Evolutionary conservation across 352 stramenopile genomes (phyloP).

Genomic region (Bremia lactucae): DNA sequence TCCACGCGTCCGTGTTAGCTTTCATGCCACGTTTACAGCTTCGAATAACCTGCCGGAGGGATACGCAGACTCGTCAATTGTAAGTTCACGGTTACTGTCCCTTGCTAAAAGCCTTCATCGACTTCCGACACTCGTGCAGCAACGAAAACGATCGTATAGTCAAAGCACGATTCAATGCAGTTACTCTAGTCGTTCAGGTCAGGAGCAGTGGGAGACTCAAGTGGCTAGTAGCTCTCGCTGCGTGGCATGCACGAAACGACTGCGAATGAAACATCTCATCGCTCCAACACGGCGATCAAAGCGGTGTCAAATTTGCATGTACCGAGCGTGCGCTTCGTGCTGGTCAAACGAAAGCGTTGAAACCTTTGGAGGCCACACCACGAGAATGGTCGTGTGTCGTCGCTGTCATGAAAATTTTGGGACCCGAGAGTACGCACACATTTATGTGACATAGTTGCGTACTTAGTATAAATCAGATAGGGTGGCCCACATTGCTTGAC

Average conservation of each 20-base stretch:
- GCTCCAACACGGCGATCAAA: conserved; percentile 3
- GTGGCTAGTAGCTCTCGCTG: conserved; percentile 26
- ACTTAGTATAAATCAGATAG: no score
- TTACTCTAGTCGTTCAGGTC: conserved; percentile 1
- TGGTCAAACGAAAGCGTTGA: conserved; percentile 31
- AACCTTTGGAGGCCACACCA: conserved; percentile 24
- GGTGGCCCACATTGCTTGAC: no score
- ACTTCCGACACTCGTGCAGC: conserved; percentile 24
- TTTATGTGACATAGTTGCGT: no score
- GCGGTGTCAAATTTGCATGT: conserved; percentile 34
- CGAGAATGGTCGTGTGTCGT: conserved; percentile 24
- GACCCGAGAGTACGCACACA: conserved; percentile 26
- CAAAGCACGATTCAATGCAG: conserved; percentile 23
- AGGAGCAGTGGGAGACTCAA: background rate
- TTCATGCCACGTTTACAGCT: conserved; percentile 15
- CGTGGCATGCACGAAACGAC: conserved; percentile 34
- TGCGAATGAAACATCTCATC: conserved; percentile 23
- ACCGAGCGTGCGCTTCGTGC: conserved; percentile 36
- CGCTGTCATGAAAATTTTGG: conserved; percentile 37
- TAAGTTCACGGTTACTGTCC: conserved; percentile 9
- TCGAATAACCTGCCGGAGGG: background rate
- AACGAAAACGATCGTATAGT: conserved; percentile 29
- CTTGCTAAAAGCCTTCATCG: conserved; percentile 20
- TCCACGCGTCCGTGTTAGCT: conserved; percentile 23
- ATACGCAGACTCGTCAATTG: conserved; percentile 17